A percentile compares a stretch with the other conserved stretches of the same genome.
phyloP scores from a whole-genome alignment of 2,329 filamentous ascomycete genomes.

The Aspergillus arachidicola region DNA sequence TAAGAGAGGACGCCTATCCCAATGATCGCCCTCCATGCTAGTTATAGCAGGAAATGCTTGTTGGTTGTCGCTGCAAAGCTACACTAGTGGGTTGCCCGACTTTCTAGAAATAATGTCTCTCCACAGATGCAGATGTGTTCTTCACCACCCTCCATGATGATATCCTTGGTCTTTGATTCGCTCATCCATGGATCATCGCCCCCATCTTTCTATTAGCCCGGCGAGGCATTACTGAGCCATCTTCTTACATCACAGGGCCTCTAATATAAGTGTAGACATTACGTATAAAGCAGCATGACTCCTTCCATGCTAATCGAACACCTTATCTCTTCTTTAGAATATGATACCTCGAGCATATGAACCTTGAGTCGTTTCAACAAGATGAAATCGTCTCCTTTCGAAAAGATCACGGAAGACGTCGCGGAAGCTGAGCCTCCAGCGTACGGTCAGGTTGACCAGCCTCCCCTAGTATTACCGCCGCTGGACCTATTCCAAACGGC shows the following conservation, averaged over 20 bases:
- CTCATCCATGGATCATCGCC: not conserved
- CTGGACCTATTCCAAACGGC: slow-evolving; percentile 25
- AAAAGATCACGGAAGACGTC: slow-evolving; percentile 7
- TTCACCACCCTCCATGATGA: not conserved
- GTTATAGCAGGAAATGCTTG: slow-evolving; percentile 2
- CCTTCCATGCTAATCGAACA: not conserved
- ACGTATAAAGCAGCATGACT: not conserved
- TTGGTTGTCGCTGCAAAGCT: not conserved
- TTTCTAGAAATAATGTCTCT: not conserved
- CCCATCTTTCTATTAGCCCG: not conserved
- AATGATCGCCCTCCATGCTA: not conserved
- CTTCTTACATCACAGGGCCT: not conserved
- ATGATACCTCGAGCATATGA: not conserved
- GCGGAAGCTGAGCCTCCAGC: slow-evolving; percentile 26
- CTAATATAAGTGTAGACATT: not conserved
- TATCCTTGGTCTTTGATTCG: not conserved
- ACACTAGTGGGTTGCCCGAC: not conserved
- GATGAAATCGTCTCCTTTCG: not conserved
- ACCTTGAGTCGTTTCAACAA: not conserved
- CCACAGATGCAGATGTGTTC: not conserved
- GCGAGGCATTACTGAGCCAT: not conserved
- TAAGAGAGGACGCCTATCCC: not conserved
- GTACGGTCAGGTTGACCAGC: slow-evolving; percentile 26
- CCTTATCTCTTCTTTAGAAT: not conserved
- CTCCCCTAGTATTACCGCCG: slow-evolving; percentile 25